Evolutionary conservation across 176 grass and related monocot species (phyloP).

Genomic region (Oryza australiensis): DNA sequence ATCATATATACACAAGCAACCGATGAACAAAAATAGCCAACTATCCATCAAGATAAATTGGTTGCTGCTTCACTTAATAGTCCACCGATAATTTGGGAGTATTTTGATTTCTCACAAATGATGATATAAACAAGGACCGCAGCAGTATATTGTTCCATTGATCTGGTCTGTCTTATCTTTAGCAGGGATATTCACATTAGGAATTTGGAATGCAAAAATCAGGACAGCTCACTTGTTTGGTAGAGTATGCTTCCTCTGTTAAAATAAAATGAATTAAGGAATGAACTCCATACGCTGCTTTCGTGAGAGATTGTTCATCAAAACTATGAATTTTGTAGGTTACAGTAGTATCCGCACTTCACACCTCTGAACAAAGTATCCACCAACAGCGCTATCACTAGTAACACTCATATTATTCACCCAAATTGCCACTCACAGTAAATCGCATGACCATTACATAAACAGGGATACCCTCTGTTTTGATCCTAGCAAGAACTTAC

Average conservation of each 20-base stretch:
- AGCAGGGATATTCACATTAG: not conserved
- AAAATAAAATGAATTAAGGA: not conserved
- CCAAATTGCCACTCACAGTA: not conserved
- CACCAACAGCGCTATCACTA: not conserved
- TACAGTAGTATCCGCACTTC: not conserved
- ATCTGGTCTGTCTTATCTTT: not conserved
- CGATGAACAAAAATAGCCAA: constrained; percentile 11
- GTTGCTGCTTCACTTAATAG: not conserved
- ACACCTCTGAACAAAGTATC: not conserved
- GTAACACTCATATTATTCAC: not conserved
- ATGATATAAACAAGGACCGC: not conserved
- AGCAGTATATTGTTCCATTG: not conserved
- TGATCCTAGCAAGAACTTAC: not conserved
- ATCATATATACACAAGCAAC: not conserved
- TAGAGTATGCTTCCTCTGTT: not conserved
- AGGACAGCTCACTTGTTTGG: not conserved
- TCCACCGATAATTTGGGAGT: not conserved
- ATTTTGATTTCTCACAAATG: not conserved
- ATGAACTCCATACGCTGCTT: not conserved
- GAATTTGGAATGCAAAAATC: not conserved
- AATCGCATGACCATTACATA: not conserved
- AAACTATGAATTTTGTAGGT: not conserved
- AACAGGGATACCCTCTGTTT: not conserved
- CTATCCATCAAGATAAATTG: not conserved
- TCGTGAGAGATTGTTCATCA: not conserved